Percentiles rank a stretch among this genome's conserved stretches.
Conservation (phyloP, 257 asterid genomes). For the Solanum peruvianum region DNA sequence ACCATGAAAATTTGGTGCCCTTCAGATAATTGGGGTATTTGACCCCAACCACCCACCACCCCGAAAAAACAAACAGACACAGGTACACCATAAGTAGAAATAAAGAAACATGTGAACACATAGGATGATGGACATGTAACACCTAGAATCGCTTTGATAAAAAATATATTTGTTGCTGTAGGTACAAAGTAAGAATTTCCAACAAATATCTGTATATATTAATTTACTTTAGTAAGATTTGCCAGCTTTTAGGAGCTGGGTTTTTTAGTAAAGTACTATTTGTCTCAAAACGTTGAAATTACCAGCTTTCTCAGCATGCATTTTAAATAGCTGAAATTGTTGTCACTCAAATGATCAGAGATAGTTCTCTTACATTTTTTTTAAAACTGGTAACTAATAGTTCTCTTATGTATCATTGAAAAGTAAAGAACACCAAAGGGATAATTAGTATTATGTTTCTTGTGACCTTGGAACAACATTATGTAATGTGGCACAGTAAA, state of each 20-base stretch:
- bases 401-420: background rate
- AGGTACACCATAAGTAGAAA: background rate
- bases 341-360: background rate
- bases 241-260: background rate
- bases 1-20: background rate
- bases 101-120: background rate
- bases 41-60: background rate
- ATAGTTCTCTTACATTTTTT: background rate
- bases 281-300: background rate
- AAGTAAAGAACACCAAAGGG: background rate
- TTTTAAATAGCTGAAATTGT: background rate
- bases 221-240: background rate
- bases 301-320: background rate
- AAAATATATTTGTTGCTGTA: background rate
- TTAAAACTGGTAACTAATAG: background rate
- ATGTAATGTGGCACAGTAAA: background rate
- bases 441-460: background rate
- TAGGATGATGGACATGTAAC: background rate
- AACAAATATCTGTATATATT: background rate
- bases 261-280: background rate
- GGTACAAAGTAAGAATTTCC: background rate
- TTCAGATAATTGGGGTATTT: background rate
- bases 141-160: background rate
- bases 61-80: background rate
- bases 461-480: background rate